Conservation (phyloP, 345 rosid species). For the Balakata baccata region DNA sequence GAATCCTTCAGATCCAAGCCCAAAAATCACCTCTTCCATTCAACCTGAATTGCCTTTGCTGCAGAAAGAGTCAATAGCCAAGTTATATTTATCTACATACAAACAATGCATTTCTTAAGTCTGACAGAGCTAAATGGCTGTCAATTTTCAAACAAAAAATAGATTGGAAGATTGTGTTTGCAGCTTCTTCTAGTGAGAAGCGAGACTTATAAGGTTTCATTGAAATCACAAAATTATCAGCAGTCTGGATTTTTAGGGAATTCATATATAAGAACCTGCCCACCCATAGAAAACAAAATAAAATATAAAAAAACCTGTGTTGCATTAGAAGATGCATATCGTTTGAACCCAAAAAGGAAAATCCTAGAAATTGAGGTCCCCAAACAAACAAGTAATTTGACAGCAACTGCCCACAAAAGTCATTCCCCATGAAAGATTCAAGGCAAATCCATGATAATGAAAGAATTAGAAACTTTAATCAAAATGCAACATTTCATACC, state of each 20-base stretch:
- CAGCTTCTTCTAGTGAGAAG: background rate
- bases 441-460: background rate
- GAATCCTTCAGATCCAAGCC: conserved; percentile 11
- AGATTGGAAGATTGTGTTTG: background rate
- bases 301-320: too few relatives aligned
- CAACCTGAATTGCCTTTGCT: conserved; percentile 53
- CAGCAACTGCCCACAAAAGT: background rate
- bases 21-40: conserved; percentile 52
- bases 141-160: background rate
- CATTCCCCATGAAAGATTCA: conserved; percentile 1
- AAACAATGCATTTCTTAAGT: background rate
- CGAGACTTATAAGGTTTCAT: background rate
- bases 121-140: background rate
- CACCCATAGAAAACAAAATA: background rate
- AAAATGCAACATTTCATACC: conserved; percentile 40
- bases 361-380: background rate
- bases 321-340: background rate
- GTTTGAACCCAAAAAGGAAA: background rate
- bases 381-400: background rate
- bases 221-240: background rate
- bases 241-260: background rate
- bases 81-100: background rate
- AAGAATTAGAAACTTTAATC: conserved; percentile 9
- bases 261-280: background rate
- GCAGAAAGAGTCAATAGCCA: conserved; percentile 30